A percentile compares a stretch with the other conserved stretches of the same genome.
Evolutionary conservation across 1,139 yeast species (phyloP).

Genomic region (Zygosaccharomyces sapae): DNA sequence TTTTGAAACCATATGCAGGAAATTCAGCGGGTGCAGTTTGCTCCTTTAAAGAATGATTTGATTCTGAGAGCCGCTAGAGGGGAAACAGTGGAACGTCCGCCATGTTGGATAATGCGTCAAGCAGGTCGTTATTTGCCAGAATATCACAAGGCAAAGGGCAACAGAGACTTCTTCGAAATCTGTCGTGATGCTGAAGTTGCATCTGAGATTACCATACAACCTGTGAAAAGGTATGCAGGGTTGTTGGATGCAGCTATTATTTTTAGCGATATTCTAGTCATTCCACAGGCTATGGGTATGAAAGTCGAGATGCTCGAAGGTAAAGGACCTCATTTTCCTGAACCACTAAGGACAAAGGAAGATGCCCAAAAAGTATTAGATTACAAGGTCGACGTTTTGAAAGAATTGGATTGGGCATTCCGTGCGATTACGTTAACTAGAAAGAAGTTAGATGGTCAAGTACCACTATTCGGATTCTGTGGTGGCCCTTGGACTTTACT

Average conservation of each 20-base stretch:
- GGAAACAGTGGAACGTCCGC: constrained; percentile 91
- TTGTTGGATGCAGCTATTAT: constrained; percentile 94
- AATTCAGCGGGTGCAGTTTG: constrained; percentile 39
- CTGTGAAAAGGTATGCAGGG: constrained; percentile 84
- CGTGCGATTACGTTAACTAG: constrained; percentile 87
- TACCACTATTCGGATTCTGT: constrained; percentile 89
- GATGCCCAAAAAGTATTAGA: constrained; percentile 57
- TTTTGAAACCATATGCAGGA: constrained; percentile 3
- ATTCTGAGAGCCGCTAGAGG: constrained; percentile 84
- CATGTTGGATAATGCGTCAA: constrained; percentile 89
- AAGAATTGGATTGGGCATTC: constrained; percentile 90
- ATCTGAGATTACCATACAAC: constrained; percentile 90
- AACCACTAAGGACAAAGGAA: constrained; percentile 71
- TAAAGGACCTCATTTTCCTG: constrained; percentile 88
- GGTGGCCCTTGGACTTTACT: constrained; percentile 98
- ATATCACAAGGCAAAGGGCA: constrained; percentile 82
- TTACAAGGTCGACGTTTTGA: constrained; percentile 61
- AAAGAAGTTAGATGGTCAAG: constrained; percentile 77
- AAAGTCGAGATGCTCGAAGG: constrained; percentile 91
- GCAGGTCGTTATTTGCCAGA: constrained; percentile 70
- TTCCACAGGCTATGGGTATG: constrained; percentile 98
- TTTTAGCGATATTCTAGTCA: constrained; percentile 88
- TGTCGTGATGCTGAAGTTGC: constrained; percentile 94
- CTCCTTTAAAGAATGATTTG: constrained; percentile 79
- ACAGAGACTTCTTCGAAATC: constrained; percentile 83